These are phyloP conservation scores for Penicillium angulare DNA, from an alignment of 495 filamentous ascomycete species.

Conservation along the genomic window DNA sequence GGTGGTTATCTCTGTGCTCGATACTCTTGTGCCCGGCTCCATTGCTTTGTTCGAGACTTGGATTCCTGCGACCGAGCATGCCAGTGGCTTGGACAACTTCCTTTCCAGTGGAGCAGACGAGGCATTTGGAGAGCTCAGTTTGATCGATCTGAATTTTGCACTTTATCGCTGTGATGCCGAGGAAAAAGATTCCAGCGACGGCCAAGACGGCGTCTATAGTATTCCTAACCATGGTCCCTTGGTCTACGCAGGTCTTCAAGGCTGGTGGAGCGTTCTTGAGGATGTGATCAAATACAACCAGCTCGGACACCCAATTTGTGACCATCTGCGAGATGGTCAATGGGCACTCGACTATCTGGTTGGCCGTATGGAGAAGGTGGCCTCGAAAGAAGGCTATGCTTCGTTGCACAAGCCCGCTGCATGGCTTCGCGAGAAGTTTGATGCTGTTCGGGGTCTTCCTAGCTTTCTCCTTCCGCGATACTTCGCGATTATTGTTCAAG, in stretches of 20 bases:
- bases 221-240: constrained; percentile 81
- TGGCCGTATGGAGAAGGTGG: constrained; percentile 70
- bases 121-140: constrained; percentile 68
- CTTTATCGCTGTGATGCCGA: constrained; percentile 92
- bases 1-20: constrained; percentile 77
- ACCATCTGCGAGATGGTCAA: constrained; percentile 85
- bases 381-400: constrained; percentile 56
- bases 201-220: constrained; percentile 80
- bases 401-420: constrained; percentile 60
- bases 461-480: constrained; percentile 90
- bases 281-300: constrained; percentile 85
- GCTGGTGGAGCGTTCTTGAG: constrained; percentile 94
- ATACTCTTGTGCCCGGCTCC: constrained; percentile 84
- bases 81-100: constrained; percentile 74
- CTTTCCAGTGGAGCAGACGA: constrained; percentile 77
- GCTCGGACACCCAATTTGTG: constrained; percentile 87
- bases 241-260: constrained; percentile 95
- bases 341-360: constrained; percentile 94
- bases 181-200: constrained; percentile 76
- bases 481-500: constrained; percentile 84
- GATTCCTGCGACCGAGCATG: constrained; percentile 81
- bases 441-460: constrained; percentile 78
- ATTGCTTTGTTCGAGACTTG: constrained; percentile 95
- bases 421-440: constrained; percentile 83
- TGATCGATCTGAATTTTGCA: constrained; percentile 87